A percentile compares a stretch with the other conserved stretches of the same genome.
Evolutionary conservation across 1,139 yeast species (phyloP).

Genomic region (Magnusiomyces fungicola): DNA sequence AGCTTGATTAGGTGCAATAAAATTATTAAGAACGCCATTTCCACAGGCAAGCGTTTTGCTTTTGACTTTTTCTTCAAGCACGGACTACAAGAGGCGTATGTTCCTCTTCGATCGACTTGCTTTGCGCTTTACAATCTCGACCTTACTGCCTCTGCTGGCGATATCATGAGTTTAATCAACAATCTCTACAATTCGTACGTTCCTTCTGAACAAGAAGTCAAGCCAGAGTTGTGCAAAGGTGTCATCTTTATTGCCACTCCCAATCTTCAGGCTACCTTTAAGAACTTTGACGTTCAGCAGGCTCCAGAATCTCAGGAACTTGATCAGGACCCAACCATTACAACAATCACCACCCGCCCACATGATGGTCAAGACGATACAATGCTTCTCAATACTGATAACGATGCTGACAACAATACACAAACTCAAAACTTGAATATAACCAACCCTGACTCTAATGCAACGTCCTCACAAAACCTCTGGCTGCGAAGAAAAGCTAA

Average conservation of each 20-base stretch:
- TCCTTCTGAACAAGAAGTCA: not conserved
- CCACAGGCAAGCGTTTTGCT: not conserved
- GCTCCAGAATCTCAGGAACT: not conserved
- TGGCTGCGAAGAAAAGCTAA: slow-evolving; percentile 14
- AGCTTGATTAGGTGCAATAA: not conserved
- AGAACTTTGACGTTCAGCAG: not conserved
- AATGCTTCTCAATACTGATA: not conserved
- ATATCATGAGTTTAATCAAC: not conserved
- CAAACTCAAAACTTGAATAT: not conserved
- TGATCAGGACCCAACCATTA: slow-evolving; percentile 1
- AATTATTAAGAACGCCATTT: not conserved
- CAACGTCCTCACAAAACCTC: slow-evolving; percentile 3
- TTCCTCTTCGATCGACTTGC: not conserved
- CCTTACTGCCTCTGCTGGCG: not conserved
- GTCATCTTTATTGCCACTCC: not conserved
- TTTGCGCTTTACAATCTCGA: slow-evolving; percentile 2
- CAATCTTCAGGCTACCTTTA: not conserved
- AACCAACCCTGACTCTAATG: not conserved
- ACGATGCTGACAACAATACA: not conserved
- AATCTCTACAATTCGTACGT: not conserved
- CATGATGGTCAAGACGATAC: not conserved
- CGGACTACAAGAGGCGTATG: slow-evolving; percentile 1
- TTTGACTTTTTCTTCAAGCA: not conserved
- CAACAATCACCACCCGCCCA: not conserved
- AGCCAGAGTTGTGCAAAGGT: not conserved